Conservation (phyloP, 164 flowering plant species). For the Vitis cinerea region DNA sequence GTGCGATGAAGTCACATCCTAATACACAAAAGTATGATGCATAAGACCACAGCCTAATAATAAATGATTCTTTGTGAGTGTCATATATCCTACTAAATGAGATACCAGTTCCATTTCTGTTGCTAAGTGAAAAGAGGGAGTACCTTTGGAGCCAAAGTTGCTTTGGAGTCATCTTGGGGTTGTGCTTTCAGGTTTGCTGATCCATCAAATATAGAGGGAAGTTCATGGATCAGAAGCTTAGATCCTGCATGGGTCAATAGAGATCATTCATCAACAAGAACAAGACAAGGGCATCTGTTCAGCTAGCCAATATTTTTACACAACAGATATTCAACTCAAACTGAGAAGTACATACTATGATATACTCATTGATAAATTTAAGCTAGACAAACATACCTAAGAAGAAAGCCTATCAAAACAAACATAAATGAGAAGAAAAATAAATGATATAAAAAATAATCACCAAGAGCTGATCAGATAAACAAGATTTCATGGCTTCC, state of each 20-base stretch:
- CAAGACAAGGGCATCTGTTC: not conserved
- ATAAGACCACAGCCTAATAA: too few species aligned
- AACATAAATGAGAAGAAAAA: too few species aligned
- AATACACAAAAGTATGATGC: too few species aligned
- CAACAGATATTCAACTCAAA: not conserved
- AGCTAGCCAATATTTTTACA: not conserved
- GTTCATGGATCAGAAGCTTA: constrained; percentile 69
- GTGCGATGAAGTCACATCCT: too few species aligned
- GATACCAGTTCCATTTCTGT: too few species aligned
- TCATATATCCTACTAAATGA: too few species aligned
- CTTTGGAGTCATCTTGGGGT: constrained; percentile 82
- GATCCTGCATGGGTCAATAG: constrained; percentile 50
- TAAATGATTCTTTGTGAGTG: too few species aligned
- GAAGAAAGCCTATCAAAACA: not conserved
- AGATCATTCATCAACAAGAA: not conserved
- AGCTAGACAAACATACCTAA: not conserved
- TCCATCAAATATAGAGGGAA: constrained; percentile 88
- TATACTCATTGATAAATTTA: not conserved
- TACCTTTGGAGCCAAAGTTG: constrained; percentile 94
- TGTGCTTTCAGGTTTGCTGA: constrained; percentile 70
- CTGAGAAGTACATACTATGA: not conserved
- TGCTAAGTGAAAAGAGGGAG: not conserved
- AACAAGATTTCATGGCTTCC: too few species aligned
- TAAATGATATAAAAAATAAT: not conserved
- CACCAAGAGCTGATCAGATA: not conserved